Conservation (phyloP, 2,329 filamentous ascomycete species). For the Sporothrix phasma region DNA sequence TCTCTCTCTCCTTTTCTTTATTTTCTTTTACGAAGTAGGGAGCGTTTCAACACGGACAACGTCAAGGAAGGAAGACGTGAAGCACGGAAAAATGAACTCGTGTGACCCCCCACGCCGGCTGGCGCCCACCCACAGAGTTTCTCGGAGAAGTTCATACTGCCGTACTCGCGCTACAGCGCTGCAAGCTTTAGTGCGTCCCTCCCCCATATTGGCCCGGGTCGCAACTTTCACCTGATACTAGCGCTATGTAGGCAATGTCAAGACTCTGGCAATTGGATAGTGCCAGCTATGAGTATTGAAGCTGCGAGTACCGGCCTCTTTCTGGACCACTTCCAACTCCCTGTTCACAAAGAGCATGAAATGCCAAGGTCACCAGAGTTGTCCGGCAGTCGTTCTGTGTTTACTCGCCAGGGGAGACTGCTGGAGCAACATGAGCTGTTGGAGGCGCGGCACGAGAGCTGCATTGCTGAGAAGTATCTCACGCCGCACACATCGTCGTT, state of each 20-base stretch:
- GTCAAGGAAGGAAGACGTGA: not conserved
- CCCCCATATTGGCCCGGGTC: not conserved
- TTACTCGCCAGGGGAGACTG: not conserved
- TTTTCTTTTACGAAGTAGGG: too few species aligned
- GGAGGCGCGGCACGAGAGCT: too few species aligned
- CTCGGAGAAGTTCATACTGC: slow-evolving; percentile 1
- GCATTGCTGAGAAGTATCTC: not conserved
- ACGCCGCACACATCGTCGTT: too few species aligned
- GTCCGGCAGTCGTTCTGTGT: not conserved
- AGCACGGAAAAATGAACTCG: too few species aligned
- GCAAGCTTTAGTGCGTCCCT: too few species aligned
- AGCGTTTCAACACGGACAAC: too few species aligned
- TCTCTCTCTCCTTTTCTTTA: not conserved
- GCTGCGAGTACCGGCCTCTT: too few species aligned
- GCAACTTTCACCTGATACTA: not conserved
- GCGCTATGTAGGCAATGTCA: not conserved
- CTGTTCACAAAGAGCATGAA: not conserved
- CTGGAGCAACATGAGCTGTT: too few species aligned
- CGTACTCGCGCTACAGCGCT: too few species aligned
- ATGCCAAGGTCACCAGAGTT: not conserved
- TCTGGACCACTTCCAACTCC: not conserved
- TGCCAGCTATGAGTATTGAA: too few species aligned
- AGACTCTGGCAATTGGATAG: too few species aligned
- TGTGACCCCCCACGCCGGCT: slow-evolving; percentile 7
- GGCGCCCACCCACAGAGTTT: not conserved